Evolutionary conservation across 192 early-diverging fungal species (phyloP).

Genomic region (Helicostylum pulchrum): DNA sequence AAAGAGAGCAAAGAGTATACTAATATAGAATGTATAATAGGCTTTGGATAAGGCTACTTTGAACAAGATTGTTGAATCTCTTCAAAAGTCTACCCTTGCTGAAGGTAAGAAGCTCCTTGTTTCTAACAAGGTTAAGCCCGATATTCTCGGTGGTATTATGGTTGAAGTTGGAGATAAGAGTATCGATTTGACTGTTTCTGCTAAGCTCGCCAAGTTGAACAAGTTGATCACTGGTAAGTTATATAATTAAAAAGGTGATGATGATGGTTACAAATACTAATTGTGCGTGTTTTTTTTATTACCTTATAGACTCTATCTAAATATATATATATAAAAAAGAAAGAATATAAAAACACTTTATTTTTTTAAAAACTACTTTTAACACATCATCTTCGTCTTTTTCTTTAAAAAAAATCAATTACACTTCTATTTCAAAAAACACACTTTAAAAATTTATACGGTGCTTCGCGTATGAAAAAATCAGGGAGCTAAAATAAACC

Average conservation of each 20-base stretch:
- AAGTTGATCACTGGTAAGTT: conserved; percentile 73
- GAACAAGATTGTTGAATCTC: conserved; percentile 42
- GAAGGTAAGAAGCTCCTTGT: conserved; percentile 81
- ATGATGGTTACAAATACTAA: neutral
- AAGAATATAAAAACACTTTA: neutral
- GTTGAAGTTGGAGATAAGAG: conserved; percentile 98
- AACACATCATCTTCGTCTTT: too few relatives aligned
- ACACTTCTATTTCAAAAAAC: too few relatives aligned
- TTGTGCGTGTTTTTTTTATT: neutral
- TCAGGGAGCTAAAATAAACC: too few relatives aligned
- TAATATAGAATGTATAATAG: conserved; percentile 33
- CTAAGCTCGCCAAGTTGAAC: conserved; percentile 95
- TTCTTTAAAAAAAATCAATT: too few relatives aligned
- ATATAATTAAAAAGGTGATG: neutral
- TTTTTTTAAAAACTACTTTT: too few relatives aligned
- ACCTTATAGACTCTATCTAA: neutral
- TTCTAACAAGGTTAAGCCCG: conserved; percentile 87
- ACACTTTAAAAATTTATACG: too few relatives aligned
- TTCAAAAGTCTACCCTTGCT: conserved; percentile 71
- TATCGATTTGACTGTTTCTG: conserved; percentile 94
- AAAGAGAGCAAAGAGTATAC: neutral
- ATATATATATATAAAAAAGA: neutral
- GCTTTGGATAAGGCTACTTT: conserved; percentile 79
- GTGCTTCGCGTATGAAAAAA: too few relatives aligned
- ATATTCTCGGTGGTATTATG: conserved; percentile 92